Percentiles rank a stretch among this genome's conserved stretches.
Conservation (phyloP, 1,284 basidiomycete genomes). For the Trichosporon sp. region DNA sequence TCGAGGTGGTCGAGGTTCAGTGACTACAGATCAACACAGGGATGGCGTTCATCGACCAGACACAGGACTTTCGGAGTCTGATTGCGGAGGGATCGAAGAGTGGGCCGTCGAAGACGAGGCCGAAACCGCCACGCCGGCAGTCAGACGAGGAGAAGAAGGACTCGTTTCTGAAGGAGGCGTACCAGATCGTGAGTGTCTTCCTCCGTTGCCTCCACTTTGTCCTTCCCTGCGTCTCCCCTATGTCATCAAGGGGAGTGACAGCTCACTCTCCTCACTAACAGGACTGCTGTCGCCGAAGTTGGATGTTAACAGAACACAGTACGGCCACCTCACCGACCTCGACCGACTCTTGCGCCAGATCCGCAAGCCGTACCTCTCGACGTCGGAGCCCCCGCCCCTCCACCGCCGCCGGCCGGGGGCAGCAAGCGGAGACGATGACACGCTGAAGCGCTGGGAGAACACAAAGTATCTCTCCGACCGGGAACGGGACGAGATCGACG, state of each 20-base stretch:
- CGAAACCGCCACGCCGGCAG: constrained; percentile 14
- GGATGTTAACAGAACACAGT: constrained; percentile 31
- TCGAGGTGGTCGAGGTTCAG: not conserved
- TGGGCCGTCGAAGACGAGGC: not conserved
- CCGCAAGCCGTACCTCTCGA: constrained; percentile 54
- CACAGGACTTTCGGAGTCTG: constrained; percentile 33
- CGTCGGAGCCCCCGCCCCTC: constrained; percentile 42
- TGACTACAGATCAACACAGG: not conserved
- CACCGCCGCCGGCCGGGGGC: constrained; percentile 32
- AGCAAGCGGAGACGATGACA: constrained; percentile 23
- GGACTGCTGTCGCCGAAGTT: too few relatives aligned
- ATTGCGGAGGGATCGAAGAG: constrained; percentile 29
- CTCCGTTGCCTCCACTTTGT: too few relatives aligned
- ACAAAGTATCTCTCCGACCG: constrained; percentile 59
- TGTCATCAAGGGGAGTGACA: too few relatives aligned
- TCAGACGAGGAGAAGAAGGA: constrained; percentile 32
- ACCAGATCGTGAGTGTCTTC: constrained; percentile 49
- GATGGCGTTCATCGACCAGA: constrained; percentile 40
- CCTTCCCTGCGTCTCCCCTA: too few relatives aligned
- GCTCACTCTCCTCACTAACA: too few relatives aligned
- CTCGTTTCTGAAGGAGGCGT: constrained; percentile 55
- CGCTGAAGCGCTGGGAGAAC: constrained; percentile 49
- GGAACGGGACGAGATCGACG: constrained; percentile 64
- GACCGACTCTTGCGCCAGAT: constrained; percentile 44
- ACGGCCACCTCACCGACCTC: constrained; percentile 50